Base-by-base conservation (phyloP, 2,329 filamentous ascomycete genomes). In the Seiridium unicorne region DNA sequence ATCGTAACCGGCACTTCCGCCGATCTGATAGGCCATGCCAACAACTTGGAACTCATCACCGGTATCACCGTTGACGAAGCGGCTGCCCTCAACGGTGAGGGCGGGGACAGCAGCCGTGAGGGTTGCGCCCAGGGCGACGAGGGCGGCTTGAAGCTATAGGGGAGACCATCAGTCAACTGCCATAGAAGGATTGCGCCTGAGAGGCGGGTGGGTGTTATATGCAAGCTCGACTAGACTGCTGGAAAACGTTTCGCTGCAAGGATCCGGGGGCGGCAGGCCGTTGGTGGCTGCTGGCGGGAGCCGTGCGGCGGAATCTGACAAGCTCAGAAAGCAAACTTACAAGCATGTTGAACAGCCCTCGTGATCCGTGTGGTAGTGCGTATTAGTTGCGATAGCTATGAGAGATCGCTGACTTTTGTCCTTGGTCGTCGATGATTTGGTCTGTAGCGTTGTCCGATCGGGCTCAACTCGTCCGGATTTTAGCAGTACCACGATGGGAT, bases 21-120 rank as follows among this genome's bases (percentile, higher is more conserved):
- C 87, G 48, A 87, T 87, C 72, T 90, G 88, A 76, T 90, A 90
- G 70, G 87, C 88, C 66, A 88, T 81, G 66, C 88, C 88, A 55
- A 88, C 81, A 62, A 90, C 80, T 76, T 89, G 84, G 75, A 89
- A 89, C 63, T 81, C 82, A 68, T 85, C 78, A 62, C 84, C 84
- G 31, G 80, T 84, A 61, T 75, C 74, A 47, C 82, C 76, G 73
- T 88, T 86, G 72, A 89, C 78, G 61, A 89, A 87, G 69, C 86
- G 77, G 61, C 78, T 79, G 65, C 84, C 85, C 60, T 83, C 69
- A 62, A 88, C 79, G 61, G 81, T 78, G 56, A 89, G 80, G 8
- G 84, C 74, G 61, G 79, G 79, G 56, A 89, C 84, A 57, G 87
- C 87, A 57, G 78, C 76, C 55, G 80, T 83, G 46, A 82, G 72